Percentiles rank a stretch among this genome's conserved stretches.
Conservation (phyloP, 352 stramenopile genomes). For the Globisporangium alternatum region DNA sequence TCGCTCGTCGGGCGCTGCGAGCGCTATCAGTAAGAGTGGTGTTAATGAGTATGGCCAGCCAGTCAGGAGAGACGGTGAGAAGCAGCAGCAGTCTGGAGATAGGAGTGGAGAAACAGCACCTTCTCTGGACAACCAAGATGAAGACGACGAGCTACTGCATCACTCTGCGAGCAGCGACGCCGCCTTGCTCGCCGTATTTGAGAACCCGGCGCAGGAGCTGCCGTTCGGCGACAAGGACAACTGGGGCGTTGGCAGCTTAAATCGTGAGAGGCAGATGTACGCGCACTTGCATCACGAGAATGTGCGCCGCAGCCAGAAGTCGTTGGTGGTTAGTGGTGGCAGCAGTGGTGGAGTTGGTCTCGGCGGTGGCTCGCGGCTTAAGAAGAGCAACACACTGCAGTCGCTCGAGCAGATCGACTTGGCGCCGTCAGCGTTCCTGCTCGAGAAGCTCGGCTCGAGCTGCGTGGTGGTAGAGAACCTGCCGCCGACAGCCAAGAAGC, state of each 20-base stretch:
- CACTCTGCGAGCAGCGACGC: neutral
- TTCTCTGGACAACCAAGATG: constrained; percentile 5
- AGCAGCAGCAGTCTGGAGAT: neutral
- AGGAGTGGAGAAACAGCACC: constrained; percentile 17
- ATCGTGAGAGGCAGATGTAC: constrained; percentile 77
- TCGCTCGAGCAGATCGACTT: constrained; percentile 46
- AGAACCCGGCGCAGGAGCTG: constrained; percentile 40
- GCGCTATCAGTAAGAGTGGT: constrained; percentile 19
- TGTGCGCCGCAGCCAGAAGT: constrained; percentile 50
- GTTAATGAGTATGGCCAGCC: constrained; percentile 3
- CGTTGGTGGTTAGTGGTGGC: constrained; percentile 19
- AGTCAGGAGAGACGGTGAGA: neutral
- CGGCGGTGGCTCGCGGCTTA: constrained; percentile 28
- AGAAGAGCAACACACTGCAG: constrained; percentile 23
- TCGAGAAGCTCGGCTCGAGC: constrained; percentile 56
- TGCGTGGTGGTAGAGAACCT: constrained; percentile 54
- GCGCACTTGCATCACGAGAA: constrained; percentile 68
- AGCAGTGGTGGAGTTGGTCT: neutral
- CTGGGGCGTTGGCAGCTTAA: constrained; percentile 71
- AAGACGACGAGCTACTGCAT: neutral
- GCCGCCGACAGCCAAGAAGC: constrained; percentile 7
- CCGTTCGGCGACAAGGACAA: constrained; percentile 80
- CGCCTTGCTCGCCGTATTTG: constrained; percentile 35
- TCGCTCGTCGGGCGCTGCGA: neutral
- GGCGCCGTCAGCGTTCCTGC: constrained; percentile 59